Evolutionary conservation across 176 grass and related monocot genomes (phyloP).

Genomic region (Carex kokanica): DNA sequence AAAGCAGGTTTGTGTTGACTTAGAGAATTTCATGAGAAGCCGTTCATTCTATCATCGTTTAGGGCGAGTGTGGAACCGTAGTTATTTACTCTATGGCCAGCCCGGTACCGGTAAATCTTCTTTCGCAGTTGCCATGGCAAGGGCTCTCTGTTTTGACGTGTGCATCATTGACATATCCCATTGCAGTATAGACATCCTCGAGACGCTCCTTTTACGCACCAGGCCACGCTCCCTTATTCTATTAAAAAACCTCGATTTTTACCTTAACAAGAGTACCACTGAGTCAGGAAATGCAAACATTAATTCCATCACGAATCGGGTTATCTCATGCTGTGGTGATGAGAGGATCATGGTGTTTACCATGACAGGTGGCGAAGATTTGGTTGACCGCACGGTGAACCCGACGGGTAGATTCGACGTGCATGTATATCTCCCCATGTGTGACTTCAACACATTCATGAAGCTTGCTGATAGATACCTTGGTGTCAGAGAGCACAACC

Average conservation of each 20-base stretch:
- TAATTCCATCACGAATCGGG: conserved; percentile 46
- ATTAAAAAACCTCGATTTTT: conserved; percentile 77
- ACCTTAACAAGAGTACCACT: conserved; percentile 28
- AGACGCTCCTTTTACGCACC: conserved; percentile 53
- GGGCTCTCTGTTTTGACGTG: conserved; percentile 67
- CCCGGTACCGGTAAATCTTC: conserved; percentile 85
- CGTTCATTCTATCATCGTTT: conserved; percentile 71
- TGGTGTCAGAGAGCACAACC: conserved; percentile 60
- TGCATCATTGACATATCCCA: conserved; percentile 74
- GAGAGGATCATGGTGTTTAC: conserved; percentile 85
- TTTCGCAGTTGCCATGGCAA: conserved; percentile 78
- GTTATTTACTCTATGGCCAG: conserved; percentile 71
- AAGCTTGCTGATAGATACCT: conserved; percentile 63
- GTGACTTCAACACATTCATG: conserved; percentile 71
- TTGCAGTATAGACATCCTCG: conserved; percentile 41
- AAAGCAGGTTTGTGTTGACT: conserved; percentile 45
- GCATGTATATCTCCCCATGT: conserved; percentile 56
- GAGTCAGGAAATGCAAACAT: conserved; percentile 18
- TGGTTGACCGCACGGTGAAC: conserved; percentile 25
- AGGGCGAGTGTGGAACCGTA: conserved; percentile 79
- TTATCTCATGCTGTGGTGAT: conserved; percentile 59
- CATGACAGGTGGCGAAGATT: conserved; percentile 37
- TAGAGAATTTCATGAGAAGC: conserved; percentile 71
- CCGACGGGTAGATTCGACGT: conserved; percentile 47
- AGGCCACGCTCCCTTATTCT: conserved; percentile 67